These are phyloP conservation scores for Naganishia albida DNA, from an alignment of 1,284 basidiomycete genomes.

Conservation along the genomic window DNA sequence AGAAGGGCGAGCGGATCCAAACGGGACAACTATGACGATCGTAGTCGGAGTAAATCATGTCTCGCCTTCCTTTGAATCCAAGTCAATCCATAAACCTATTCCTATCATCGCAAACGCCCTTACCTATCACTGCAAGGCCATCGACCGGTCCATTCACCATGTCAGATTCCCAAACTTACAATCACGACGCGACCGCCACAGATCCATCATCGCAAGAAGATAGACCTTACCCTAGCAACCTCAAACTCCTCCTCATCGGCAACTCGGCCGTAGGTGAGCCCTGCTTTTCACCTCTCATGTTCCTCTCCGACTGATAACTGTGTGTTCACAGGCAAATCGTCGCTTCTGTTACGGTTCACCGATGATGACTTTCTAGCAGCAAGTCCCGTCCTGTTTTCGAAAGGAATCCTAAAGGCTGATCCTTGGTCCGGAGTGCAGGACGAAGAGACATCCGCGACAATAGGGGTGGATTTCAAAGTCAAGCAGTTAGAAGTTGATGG, in stretches of 20 bases:
- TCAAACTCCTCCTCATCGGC: slow-evolving; percentile 62
- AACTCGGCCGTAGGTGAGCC: slow-evolving; percentile 89
- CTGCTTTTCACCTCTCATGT: neutral
- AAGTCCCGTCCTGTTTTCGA: neutral
- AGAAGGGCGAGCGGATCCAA: too few relatives aligned
- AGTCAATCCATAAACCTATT: too few relatives aligned
- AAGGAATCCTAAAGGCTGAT: neutral
- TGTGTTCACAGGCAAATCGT: slow-evolving; percentile 59
- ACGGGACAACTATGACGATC: too few relatives aligned
- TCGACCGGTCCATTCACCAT: neutral
- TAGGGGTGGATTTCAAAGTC: slow-evolving; percentile 61
- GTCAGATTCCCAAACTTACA: neutral
- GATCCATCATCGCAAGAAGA: neutral
- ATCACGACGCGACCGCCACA: neutral
- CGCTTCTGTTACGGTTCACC: slow-evolving; percentile 86
- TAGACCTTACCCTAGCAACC: slow-evolving; percentile 43
- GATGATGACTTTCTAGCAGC: slow-evolving; percentile 88
- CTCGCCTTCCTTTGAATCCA: too few relatives aligned
- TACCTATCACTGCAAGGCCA: neutral
- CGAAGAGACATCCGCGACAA: slow-evolving; percentile 93
- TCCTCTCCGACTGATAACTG: neutral
- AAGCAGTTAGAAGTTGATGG: slow-evolving; percentile 57
- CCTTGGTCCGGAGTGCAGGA: slow-evolving; percentile 54
- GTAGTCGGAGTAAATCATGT: too few relatives aligned
- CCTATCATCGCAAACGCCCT: neutral